These are phyloP conservation scores for Tremella mesenterica DNA, from an alignment of 768 basidiomycete genomes.

Conservation along the genomic window DNA sequence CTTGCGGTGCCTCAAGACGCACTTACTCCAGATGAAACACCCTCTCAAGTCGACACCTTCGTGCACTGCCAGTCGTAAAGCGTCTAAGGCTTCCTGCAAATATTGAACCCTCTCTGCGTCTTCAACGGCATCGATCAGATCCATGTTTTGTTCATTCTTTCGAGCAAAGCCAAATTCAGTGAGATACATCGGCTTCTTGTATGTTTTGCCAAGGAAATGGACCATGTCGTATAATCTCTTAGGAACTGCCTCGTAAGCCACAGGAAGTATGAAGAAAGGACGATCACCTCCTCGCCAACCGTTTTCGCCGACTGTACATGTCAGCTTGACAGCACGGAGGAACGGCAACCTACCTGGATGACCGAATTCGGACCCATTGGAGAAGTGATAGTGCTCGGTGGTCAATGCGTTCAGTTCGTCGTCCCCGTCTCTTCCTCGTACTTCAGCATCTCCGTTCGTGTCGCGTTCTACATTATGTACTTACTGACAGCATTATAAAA, in stretches of 20 bases:
- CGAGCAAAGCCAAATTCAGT: background rate
- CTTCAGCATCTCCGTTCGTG: background rate
- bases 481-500: background rate
- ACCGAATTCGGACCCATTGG: background rate
- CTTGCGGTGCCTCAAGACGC: background rate
- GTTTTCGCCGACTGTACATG: background rate
- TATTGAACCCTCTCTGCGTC: background rate
- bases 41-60: background rate
- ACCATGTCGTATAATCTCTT: background rate
- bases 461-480: background rate
- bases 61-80: background rate
- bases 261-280: background rate
- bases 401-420: background rate
- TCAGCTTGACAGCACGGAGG: background rate
- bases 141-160: background rate
- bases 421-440: background rate
- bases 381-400: background rate
- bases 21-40: background rate
- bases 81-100: background rate
- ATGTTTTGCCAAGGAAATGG: background rate
- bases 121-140: background rate
- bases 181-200: constrained; percentile 1
- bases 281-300: background rate
- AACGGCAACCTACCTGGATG: background rate
- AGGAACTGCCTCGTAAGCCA: background rate